A percentile compares a stretch with the other conserved stretches of the same genome.
phyloP scores from a whole-genome alignment of 345 rosid genomes.

The Aethionema arabicum region DNA sequence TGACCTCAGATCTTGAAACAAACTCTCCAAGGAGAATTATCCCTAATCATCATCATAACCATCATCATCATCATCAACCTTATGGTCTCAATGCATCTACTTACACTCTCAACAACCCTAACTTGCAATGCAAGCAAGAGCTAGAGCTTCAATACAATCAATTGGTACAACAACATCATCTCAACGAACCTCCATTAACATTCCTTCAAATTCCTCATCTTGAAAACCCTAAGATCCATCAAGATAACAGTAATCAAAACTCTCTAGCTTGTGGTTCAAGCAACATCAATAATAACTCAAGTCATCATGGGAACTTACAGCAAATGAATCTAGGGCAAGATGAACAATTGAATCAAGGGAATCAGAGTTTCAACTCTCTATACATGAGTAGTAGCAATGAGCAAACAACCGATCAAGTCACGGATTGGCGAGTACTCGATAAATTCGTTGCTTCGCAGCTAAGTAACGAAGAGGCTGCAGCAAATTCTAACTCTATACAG shows the following conservation, averaged over 20 bases:
- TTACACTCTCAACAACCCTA: slow-evolving; percentile 39
- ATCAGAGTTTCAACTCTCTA: slow-evolving; percentile 51
- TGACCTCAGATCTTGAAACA: slow-evolving; percentile 53
- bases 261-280: slow-evolving; percentile 48
- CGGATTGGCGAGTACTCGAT: slow-evolving; percentile 95
- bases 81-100: slow-evolving; percentile 40
- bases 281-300: slow-evolving; percentile 44
- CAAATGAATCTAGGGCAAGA: slow-evolving; percentile 57
- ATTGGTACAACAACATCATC: slow-evolving; percentile 51
- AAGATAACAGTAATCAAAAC: slow-evolving; percentile 49
- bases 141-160: slow-evolving; percentile 46
- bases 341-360: slow-evolving; percentile 50
- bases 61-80: slow-evolving; percentile 42
- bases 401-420: slow-evolving; percentile 73
- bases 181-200: slow-evolving; percentile 38
- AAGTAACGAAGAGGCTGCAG: slow-evolving; percentile 66
- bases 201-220: slow-evolving; percentile 81
- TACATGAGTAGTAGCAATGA: slow-evolving; percentile 43
- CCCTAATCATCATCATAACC: slow-evolving; percentile 47
- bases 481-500: slow-evolving; percentile 33
- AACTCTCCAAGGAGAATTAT: slow-evolving; percentile 60
- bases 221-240: slow-evolving; percentile 72
- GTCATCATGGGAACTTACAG: slow-evolving; percentile 48
- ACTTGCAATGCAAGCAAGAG: slow-evolving; percentile 73
- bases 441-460: slow-evolving; percentile 97